Conservation (phyloP, 495 filamentous ascomycete species). For the Elasticomyces elasticus region DNA sequence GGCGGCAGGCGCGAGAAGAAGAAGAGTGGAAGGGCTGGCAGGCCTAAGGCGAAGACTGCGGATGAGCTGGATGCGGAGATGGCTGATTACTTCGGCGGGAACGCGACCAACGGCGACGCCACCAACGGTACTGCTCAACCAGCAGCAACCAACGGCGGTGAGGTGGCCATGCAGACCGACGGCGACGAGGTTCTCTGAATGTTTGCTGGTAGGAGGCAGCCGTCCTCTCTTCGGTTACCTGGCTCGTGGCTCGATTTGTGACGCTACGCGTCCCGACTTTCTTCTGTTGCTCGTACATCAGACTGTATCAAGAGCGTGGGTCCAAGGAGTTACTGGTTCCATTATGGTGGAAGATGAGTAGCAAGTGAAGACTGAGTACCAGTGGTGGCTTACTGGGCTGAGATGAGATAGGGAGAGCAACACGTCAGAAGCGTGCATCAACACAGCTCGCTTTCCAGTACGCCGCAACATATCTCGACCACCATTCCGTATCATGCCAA, state of each 20-base stretch:
- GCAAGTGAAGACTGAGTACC: not conserved
- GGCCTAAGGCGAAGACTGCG: conserved; percentile 75
- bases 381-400: not conserved
- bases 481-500: not conserved
- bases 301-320: conserved; percentile 9
- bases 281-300: not conserved
- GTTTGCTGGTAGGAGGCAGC: not conserved
- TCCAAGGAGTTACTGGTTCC: not conserved
- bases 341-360: not conserved
- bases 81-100: conserved; percentile 70
- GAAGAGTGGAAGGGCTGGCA: conserved; percentile 41
- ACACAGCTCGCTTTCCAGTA: not conserved
- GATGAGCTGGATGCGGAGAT: conserved; percentile 93
- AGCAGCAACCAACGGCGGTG: conserved; percentile 19
- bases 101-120: conserved; percentile 8
- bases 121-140: conserved; percentile 1
- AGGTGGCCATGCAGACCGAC: conserved; percentile 23
- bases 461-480: not conserved
- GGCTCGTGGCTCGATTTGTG: conserved; percentile 8
- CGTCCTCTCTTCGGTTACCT: not conserved
- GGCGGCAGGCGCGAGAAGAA: conserved; percentile 52
- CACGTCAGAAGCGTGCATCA: not conserved
- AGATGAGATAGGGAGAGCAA: not conserved
- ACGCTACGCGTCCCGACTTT: not conserved
- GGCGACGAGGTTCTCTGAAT: conserved; percentile 19